phyloP scores from a whole-genome alignment of 2,329 filamentous ascomycete species.

The Pseudopyricularia javanii region DNA sequence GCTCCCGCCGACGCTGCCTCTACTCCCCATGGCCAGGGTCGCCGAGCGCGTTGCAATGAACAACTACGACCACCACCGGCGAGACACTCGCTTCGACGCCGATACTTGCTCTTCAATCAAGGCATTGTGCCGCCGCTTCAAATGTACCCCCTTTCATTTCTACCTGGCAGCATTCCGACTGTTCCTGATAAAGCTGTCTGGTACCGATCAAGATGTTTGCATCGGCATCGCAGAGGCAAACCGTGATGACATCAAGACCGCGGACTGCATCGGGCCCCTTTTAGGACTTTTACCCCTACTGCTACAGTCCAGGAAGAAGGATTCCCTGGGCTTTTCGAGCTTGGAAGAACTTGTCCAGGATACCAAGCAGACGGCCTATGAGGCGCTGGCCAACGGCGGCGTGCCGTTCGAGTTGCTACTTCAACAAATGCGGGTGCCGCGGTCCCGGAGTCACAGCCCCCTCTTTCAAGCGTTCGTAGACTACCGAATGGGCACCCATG shows the following conservation, averaged over 20 bases:
- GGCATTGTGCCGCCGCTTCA: slow-evolving; percentile 9
- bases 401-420: slow-evolving; percentile 38
- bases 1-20: slow-evolving; percentile 15
- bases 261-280: slow-evolving; percentile 21
- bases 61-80: background rate
- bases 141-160: slow-evolving; percentile 18
- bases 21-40: slow-evolving; percentile 17
- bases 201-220: slow-evolving; percentile 16
- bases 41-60: background rate
- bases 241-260: slow-evolving; percentile 13
- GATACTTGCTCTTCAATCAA: background rate
- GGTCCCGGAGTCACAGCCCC: slow-evolving; percentile 25
- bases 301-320: slow-evolving; percentile 3
- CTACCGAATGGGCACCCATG: slow-evolving; percentile 13
- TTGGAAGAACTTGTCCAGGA: slow-evolving; percentile 11
- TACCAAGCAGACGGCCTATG: slow-evolving; percentile 13
- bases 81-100: slow-evolving; percentile 7
- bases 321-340: background rate
- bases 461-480: slow-evolving; percentile 33
- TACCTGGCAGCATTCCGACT: slow-evolving; percentile 19
- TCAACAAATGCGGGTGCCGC: slow-evolving; percentile 23
- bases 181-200: slow-evolving; percentile 12
- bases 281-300: slow-evolving; percentile 25
- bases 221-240: slow-evolving; percentile 28
- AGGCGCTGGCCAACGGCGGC: slow-evolving; percentile 25